Evolutionary conservation across 306 rosid genomes (phyloP).

Genomic region (Phaseolus lunatus): DNA sequence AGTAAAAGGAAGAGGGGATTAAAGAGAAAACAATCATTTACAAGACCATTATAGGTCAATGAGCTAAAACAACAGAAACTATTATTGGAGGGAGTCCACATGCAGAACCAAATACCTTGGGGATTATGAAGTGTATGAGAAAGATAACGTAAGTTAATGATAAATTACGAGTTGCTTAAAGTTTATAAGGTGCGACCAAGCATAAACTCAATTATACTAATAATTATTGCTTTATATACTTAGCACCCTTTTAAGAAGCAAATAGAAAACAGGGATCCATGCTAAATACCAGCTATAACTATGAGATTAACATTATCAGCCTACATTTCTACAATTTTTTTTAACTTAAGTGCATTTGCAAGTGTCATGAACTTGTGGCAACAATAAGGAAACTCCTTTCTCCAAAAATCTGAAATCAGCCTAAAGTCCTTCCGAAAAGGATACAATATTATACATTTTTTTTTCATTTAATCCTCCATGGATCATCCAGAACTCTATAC

Average conservation of each 20-base stretch:
- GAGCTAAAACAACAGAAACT: background rate
- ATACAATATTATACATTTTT: background rate
- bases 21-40: conserved; percentile 11
- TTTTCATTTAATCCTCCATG: background rate
- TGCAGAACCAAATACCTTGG: background rate
- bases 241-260: background rate
- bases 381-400: conserved; percentile 16
- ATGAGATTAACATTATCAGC: background rate
- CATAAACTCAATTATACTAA: conserved; percentile 24
- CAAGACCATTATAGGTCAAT: background rate
- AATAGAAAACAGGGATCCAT: background rate
- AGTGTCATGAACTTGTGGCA: background rate
- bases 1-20: background rate
- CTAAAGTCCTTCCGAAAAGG: background rate
- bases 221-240: background rate
- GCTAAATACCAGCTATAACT: conserved; percentile 28
- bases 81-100: background rate
- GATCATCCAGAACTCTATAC: background rate
- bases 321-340: background rate
- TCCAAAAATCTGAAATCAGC: background rate
- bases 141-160: background rate
- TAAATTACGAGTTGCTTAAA: background rate
- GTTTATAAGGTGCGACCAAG: background rate
- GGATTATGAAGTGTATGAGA: background rate
- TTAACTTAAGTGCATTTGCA: background rate